Evolutionary conservation across 805 yeast species (phyloP).

Genomic region (Torulaspora gathmanii): DNA sequence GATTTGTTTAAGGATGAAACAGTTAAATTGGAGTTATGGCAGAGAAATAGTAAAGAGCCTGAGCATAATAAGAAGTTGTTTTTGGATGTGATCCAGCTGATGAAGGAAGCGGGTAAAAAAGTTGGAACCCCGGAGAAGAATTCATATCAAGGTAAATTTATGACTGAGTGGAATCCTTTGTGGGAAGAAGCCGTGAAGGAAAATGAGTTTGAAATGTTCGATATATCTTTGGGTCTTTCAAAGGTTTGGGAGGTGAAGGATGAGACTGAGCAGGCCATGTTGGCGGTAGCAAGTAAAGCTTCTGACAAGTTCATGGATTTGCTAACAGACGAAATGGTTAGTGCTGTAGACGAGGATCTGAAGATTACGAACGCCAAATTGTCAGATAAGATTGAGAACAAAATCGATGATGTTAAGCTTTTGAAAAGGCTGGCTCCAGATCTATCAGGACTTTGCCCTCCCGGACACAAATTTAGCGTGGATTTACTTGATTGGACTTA

Average conservation of each 20-base stretch:
- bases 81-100: constrained; percentile 45
- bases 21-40: constrained; percentile 51
- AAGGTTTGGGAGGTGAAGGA: constrained; percentile 70
- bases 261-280: constrained; percentile 61
- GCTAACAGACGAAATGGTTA: constrained; percentile 83
- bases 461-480: constrained; percentile 66
- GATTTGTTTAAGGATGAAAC: constrained; percentile 45
- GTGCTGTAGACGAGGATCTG: constrained; percentile 78
- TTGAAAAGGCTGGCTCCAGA: constrained; percentile 51
- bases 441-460: constrained; percentile 31
- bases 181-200: constrained; percentile 39
- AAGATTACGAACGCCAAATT: constrained; percentile 68
- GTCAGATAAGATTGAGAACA: constrained; percentile 71
- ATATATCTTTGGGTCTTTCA: constrained; percentile 51
- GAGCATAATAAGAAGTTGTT: constrained; percentile 69
- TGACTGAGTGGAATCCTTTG: constrained; percentile 66
- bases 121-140: constrained; percentile 75
- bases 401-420: constrained; percentile 74
- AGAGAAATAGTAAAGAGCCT: constrained; percentile 69
- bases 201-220: constrained; percentile 43
- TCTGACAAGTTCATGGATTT: constrained; percentile 74
- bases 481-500: constrained; percentile 87
- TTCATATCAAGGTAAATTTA: constrained; percentile 74
- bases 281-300: constrained; percentile 69
- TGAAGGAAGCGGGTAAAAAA: constrained; percentile 44